A percentile compares a stretch with the other conserved stretches of the same genome.
Evolutionary conservation across 2,329 filamentous ascomycete genomes (phyloP).

Genomic region (Colletotrichum eleusines): DNA sequence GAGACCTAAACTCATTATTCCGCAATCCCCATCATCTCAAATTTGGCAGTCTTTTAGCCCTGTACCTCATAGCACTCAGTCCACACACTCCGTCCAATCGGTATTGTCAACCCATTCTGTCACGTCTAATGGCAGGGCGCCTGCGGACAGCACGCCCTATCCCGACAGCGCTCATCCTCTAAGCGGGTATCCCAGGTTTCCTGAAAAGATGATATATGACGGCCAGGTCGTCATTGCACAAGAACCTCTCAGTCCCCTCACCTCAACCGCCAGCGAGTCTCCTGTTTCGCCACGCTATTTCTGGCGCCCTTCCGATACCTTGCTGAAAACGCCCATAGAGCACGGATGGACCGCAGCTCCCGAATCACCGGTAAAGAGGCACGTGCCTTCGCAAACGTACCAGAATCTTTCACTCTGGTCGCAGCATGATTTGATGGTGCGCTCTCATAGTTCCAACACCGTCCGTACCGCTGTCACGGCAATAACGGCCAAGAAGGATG

Average conservation of each 20-base stretch:
- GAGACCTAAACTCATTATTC: conserved; percentile 46
- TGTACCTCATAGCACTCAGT: neutral
- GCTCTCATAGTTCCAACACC: too few relatives aligned
- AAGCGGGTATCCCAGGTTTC: conserved; percentile 43
- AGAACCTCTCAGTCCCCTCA: conserved; percentile 38
- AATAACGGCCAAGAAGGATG: too few relatives aligned
- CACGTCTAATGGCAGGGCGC: neutral
- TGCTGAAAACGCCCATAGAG: conserved; percentile 42
- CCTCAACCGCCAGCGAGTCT: conserved; percentile 43
- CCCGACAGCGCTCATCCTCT: conserved; percentile 41
- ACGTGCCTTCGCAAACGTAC: too few relatives aligned
- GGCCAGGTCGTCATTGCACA: conserved; percentile 40
- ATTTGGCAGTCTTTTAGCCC: conserved; percentile 10
- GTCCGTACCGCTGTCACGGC: too few relatives aligned
- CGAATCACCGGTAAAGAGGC: too few relatives aligned
- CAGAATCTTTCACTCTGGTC: too few relatives aligned
- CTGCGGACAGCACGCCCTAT: conserved; percentile 33
- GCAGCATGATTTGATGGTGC: too few relatives aligned
- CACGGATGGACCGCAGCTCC: too few relatives aligned
- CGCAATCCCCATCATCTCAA: too few relatives aligned
- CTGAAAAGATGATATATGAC: conserved; percentile 42
- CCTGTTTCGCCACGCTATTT: conserved; percentile 34
- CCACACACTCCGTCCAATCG: neutral
- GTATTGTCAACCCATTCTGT: neutral
- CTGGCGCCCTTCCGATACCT: conserved; percentile 43